These are phyloP conservation scores for Phytopythium aichiense DNA, from an alignment of 352 stramenopile genomes.

Conservation along the genomic window DNA sequence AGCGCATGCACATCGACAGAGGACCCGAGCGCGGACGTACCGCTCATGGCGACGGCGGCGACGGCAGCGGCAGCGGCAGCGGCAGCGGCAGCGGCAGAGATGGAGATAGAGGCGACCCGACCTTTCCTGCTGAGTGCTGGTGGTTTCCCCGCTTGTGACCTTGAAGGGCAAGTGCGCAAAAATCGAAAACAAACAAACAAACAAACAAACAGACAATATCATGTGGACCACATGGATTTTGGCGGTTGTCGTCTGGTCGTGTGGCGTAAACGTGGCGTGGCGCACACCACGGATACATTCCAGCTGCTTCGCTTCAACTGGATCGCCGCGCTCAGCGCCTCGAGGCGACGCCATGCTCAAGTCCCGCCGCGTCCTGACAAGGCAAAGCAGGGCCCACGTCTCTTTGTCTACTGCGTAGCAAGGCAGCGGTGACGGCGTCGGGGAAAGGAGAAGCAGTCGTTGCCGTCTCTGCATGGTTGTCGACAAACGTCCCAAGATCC, in stretches of 20 bases:
- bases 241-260: not conserved
- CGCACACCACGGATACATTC: not conserved
- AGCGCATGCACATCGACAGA: not conserved
- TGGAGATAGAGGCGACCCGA: not conserved
- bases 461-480: too few species aligned
- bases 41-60: conserved; percentile 2
- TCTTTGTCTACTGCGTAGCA: too few species aligned
- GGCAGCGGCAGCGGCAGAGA: not conserved
- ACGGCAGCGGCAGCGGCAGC: not conserved
- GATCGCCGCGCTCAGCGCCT: too few species aligned
- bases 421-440: too few species aligned
- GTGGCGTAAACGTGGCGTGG: not conserved
- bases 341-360: too few species aligned
- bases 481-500: not conserved
- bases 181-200: not conserved
- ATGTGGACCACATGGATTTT: not conserved
- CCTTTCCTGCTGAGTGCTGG: not conserved
- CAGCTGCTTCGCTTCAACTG: not conserved
- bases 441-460: too few species aligned
- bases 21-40: not conserved
- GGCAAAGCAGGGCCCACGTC: too few species aligned
- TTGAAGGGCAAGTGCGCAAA: not conserved
- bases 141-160: not conserved
- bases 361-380: too few species aligned
- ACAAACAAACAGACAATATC: too few species aligned